phyloP scores from a whole-genome alignment of 176 grass and related monocot species.

The Lolium rigidum region DNA sequence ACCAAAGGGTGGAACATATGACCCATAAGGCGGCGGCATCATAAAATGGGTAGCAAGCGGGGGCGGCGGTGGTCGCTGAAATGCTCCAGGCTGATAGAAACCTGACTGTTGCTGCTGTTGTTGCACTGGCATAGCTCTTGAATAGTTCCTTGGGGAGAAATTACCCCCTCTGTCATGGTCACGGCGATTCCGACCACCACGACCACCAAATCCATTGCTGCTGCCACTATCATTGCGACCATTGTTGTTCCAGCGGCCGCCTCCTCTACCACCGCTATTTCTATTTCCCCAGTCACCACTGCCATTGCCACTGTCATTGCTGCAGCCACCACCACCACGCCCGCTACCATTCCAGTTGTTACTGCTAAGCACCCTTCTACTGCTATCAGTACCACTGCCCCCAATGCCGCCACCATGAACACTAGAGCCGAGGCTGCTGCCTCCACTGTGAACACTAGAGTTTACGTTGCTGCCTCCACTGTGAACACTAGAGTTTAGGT shows the following conservation, averaged over 20 bases:
- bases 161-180: conserved; percentile 55
- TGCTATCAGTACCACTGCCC: conserved; percentile 16
- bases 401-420: too few relatives aligned
- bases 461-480: neutral
- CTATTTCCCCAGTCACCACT: conserved; percentile 38
- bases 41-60: conserved; percentile 42
- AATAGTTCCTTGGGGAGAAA: conserved; percentile 52
- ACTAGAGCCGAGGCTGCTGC: conserved; percentile 10
- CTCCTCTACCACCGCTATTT: conserved; percentile 20
- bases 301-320: conserved; percentile 14
- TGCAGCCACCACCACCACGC: conserved; percentile 21
- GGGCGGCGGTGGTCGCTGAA: conserved; percentile 31
- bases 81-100: conserved; percentile 45
- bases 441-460: neutral
- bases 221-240: conserved; percentile 21
- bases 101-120: conserved; percentile 33
- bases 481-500: neutral
- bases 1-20: conserved; percentile 41
- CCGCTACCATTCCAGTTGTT: conserved; percentile 40
- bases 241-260: conserved; percentile 39
- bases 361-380: conserved; percentile 5
- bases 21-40: conserved; percentile 39
- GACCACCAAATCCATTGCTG: conserved; percentile 46
- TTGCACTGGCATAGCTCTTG: neutral
- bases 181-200: conserved; percentile 54